These are phyloP conservation scores for Exophiala viscosa DNA, from an alignment of 2,329 filamentous ascomycete species.

Conservation along the genomic window DNA sequence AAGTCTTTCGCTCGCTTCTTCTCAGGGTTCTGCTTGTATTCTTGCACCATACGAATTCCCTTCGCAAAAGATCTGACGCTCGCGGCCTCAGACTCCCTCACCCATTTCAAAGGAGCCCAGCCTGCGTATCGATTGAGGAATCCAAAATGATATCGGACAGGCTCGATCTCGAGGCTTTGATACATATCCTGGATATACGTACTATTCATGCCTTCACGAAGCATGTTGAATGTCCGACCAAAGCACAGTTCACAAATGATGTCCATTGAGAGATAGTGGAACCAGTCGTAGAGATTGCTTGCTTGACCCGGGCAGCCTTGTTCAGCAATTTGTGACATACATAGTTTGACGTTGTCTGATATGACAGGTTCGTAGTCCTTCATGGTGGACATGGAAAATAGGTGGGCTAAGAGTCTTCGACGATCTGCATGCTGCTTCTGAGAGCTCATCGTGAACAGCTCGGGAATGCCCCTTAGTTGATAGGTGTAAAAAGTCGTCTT, in stretches of 20 bases:
- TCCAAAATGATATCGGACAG: conserved; percentile 6
- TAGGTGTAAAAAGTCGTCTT: conserved; percentile 16
- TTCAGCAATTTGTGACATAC: background rate
- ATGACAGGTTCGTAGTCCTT: conserved; percentile 39
- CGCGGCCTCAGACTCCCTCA: conserved; percentile 8
- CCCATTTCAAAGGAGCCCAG: conserved; percentile 7
- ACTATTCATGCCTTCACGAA: conserved; percentile 3
- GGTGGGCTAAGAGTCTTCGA: conserved; percentile 38
- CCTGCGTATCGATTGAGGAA: conserved; percentile 9
- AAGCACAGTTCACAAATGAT: conserved; percentile 10
- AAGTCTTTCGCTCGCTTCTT: conserved; percentile 5
- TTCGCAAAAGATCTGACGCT: conserved; percentile 6
- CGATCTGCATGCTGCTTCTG: conserved; percentile 37
- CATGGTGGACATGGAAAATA: conserved; percentile 28
- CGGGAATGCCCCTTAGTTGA: background rate
- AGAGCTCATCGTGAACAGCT: conserved; percentile 29
- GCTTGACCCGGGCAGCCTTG: background rate
- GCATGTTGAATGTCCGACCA: conserved; percentile 6
- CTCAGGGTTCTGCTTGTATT: conserved; percentile 6
- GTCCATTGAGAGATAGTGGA: conserved; percentile 14
- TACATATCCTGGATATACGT: conserved; percentile 12
- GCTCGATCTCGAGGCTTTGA: conserved; percentile 8
- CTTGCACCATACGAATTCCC: conserved; percentile 6
- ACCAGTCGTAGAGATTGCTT: conserved; percentile 12
- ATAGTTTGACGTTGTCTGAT: conserved; percentile 13